phyloP scores from a whole-genome alignment of 2,329 filamentous ascomycete genomes.

The Lomentospora prolificans region DNA sequence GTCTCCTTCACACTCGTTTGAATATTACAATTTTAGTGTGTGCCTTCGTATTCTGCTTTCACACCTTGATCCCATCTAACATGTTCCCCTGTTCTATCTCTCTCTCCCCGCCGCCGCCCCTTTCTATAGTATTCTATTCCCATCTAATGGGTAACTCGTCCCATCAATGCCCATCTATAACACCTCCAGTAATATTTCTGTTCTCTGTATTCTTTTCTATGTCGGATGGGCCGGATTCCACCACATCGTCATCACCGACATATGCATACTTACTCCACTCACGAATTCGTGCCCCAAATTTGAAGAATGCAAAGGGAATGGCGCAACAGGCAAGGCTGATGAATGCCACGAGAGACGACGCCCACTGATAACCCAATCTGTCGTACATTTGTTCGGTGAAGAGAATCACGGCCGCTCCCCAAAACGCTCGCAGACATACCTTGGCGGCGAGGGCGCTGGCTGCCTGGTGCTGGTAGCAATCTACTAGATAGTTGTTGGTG shows the following conservation, averaged over 20 bases:
- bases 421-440: conserved; percentile 59
- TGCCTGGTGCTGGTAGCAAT: conserved; percentile 65
- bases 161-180: not conserved
- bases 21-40: too few relatives aligned
- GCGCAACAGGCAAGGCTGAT: conserved; percentile 62
- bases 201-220: not conserved
- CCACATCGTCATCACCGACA: not conserved
- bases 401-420: conserved; percentile 63
- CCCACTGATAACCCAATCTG: conserved; percentile 65
- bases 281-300: conserved; percentile 42
- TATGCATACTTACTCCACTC: conserved; percentile 7
- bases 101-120: not conserved
- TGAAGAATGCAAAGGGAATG: conserved; percentile 68
- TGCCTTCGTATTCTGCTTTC: not conserved
- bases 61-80: not conserved
- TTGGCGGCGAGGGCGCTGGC: conserved; percentile 67
- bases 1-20: too few relatives aligned
- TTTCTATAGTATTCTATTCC: not conserved
- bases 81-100: too few relatives aligned
- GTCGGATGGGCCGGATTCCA: not conserved
- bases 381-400: conserved; percentile 54
- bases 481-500: conserved; percentile 58
- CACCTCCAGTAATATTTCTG: not conserved
- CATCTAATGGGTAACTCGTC: not conserved
- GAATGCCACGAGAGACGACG: conserved; percentile 63